Percentiles rank a stretch among this genome's conserved stretches.
phyloP scores from a whole-genome alignment of 2,329 filamentous ascomycete genomes.

The Lasiodiplodia sp. region DNA sequence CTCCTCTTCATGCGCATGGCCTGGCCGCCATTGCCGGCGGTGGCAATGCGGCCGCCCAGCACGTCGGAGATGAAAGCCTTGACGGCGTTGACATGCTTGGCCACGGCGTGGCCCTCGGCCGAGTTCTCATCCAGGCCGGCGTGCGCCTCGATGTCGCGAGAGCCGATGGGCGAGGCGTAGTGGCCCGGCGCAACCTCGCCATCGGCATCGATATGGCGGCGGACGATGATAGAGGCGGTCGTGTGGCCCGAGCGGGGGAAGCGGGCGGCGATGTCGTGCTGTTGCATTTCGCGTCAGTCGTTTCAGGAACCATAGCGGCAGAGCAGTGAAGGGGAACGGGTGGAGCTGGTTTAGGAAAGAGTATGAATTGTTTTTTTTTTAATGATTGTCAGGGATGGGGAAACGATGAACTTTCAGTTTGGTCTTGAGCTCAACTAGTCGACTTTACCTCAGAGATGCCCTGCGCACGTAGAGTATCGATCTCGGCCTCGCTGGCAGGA shows the following conservation, averaged over 20 bases:
- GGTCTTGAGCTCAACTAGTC: no score
- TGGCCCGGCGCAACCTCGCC: slow-evolving; percentile 47
- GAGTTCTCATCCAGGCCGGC: slow-evolving; percentile 38
- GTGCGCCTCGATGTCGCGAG: slow-evolving; percentile 14
- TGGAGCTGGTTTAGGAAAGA: not conserved
- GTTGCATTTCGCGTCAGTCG: not conserved
- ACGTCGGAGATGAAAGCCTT: slow-evolving; percentile 38
- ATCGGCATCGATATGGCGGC: slow-evolving; percentile 37
- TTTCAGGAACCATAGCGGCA: no score
- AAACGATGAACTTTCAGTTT: no score
- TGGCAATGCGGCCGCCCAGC: slow-evolving; percentile 36
- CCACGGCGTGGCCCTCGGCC: slow-evolving; percentile 33
- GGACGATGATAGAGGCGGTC: slow-evolving; percentile 35
- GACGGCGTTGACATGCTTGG: slow-evolving; percentile 32
- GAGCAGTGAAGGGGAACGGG: not conserved
- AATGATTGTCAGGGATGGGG: not conserved
- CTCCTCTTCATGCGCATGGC: slow-evolving; percentile 44
- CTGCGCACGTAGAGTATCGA: slow-evolving; percentile 18
- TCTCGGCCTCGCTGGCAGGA: slow-evolving; percentile 24
- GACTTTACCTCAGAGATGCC: slow-evolving; percentile 41
- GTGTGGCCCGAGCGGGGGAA: slow-evolving; percentile 10
- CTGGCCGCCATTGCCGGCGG: slow-evolving; percentile 38
- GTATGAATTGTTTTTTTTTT: not conserved
- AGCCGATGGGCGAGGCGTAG: slow-evolving; percentile 37
- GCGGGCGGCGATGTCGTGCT: slow-evolving; percentile 27